Percentiles rank a stretch among this genome's conserved stretches.
Conservation (phyloP, 495 filamentous ascomycete genomes). For the Penicillium maclennaniae region DNA sequence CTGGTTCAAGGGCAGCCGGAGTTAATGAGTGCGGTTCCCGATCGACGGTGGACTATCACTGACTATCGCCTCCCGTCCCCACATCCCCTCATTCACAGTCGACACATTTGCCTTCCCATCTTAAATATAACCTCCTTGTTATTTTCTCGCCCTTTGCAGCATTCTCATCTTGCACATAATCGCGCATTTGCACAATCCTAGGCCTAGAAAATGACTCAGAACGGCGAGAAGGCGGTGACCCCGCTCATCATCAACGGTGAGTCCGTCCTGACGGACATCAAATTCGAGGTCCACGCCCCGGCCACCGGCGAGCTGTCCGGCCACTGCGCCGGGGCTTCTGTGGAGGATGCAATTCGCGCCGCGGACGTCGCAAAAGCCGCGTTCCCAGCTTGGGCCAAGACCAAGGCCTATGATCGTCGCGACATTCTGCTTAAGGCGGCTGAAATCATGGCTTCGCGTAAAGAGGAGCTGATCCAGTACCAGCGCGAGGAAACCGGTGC, state of each 20-base stretch:
- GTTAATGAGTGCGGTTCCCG: neutral
- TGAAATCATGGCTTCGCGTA: conserved; percentile 59
- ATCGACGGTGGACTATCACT: neutral
- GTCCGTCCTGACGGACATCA: conserved; percentile 54
- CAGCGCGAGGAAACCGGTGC: conserved; percentile 70
- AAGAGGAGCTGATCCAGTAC: conserved; percentile 58
- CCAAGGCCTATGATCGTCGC: conserved; percentile 57
- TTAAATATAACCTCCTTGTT: conserved; percentile 5
- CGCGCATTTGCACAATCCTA: conserved; percentile 1
- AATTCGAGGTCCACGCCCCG: conserved; percentile 66
- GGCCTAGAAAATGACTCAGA: conserved; percentile 7
- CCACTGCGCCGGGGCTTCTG: conserved; percentile 57
- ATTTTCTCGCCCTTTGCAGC: neutral
- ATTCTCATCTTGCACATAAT: neutral
- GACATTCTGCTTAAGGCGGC: conserved; percentile 70
- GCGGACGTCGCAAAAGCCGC: conserved; percentile 58
- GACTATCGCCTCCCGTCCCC: conserved; percentile 1
- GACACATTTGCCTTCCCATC: conserved; percentile 11
- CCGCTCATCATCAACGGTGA: conserved; percentile 75
- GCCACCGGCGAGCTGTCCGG: conserved; percentile 58
- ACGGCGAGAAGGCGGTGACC: conserved; percentile 30
- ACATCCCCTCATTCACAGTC: conserved; percentile 3
- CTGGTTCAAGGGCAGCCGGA: neutral
- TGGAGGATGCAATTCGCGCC: conserved; percentile 63
- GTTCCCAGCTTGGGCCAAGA: conserved; percentile 66